Conservation (phyloP, 2,329 filamentous ascomycete species). For the Neofusicoccum cordaticola region DNA sequence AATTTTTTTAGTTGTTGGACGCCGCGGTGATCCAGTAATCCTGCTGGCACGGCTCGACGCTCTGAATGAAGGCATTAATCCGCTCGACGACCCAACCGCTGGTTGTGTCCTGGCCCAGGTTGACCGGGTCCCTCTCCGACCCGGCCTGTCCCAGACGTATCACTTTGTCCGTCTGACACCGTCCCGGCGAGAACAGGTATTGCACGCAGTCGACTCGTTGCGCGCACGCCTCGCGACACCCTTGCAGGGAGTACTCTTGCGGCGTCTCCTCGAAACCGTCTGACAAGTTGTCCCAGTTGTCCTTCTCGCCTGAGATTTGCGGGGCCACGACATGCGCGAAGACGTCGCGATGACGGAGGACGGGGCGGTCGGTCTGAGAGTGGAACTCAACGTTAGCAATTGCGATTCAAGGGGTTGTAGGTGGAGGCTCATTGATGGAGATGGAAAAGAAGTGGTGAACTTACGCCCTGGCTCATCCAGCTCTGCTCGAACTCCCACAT, state of each 20-base stretch:
- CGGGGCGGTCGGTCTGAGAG: constrained; percentile 27
- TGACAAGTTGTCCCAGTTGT: constrained; percentile 37
- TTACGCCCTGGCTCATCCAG: constrained; percentile 33
- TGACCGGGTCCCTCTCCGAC: constrained; percentile 21
- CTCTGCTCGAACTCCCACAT: constrained; percentile 40
- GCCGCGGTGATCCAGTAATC: neutral
- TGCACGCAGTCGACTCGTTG: constrained; percentile 33
- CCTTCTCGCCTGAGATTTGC: constrained; percentile 25
- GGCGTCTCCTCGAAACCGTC: constrained; percentile 22
- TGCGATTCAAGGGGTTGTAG: neutral
- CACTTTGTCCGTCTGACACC: constrained; percentile 30
- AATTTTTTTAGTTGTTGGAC: neutral
- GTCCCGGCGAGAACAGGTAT: constrained; percentile 34
- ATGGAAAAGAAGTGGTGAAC: constrained; percentile 16
- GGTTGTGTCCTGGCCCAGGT: constrained; percentile 21
- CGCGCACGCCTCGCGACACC: constrained; percentile 35
- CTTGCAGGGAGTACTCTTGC: constrained; percentile 32
- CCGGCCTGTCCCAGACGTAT: constrained; percentile 34
- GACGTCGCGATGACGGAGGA: constrained; percentile 37
- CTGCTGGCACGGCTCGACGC: constrained; percentile 24
- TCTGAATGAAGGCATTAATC: constrained; percentile 32
- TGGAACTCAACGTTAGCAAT: constrained; percentile 17
- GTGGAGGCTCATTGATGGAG: neutral
- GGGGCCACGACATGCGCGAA: constrained; percentile 34
- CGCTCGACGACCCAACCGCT: constrained; percentile 38